A percentile compares a stretch with the other conserved stretches of the same genome.
Conservation (phyloP, 75 land plant genomes). For the Picea glauca region DNA sequence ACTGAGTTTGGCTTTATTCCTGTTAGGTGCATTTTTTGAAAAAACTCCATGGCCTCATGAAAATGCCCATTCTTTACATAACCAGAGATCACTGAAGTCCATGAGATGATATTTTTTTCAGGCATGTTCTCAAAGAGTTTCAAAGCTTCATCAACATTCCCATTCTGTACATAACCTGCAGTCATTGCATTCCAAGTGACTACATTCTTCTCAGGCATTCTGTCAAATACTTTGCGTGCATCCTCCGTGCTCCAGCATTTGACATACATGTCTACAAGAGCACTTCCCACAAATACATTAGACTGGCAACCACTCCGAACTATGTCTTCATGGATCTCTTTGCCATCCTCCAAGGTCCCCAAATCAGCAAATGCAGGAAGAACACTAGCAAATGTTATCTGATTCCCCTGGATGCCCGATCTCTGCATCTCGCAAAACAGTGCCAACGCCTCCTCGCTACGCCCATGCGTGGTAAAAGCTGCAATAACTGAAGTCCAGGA, state of each 20-base stretch:
- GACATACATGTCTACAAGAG: constrained; percentile 39
- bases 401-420: constrained; percentile 23
- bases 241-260: constrained; percentile 24
- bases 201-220: constrained; percentile 27
- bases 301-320: constrained; percentile 22
- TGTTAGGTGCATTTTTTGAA: constrained; percentile 6
- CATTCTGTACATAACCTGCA: constrained; percentile 32
- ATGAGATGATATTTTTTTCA: neutral
- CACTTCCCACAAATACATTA: constrained; percentile 38
- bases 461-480: constrained; percentile 21
- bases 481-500: constrained; percentile 41
- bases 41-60: neutral
- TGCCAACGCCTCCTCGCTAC: constrained; percentile 4
- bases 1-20: constrained; percentile 12
- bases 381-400: constrained; percentile 42
- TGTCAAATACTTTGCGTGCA: constrained; percentile 36
- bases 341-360: constrained; percentile 10
- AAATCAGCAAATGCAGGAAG: constrained; percentile 29
- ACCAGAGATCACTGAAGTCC: constrained; percentile 6
- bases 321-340: constrained; percentile 30
- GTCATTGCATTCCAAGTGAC: constrained; percentile 56
- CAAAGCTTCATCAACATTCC: constrained; percentile 20
- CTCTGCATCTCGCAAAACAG: constrained; percentile 24
- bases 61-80: neutral
- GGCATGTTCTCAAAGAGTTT: constrained; percentile 32